A percentile compares a stretch with the other conserved stretches of the same genome.
phyloP scores from a whole-genome alignment of 495 filamentous ascomycete genomes.

The Corynascus novoguineensis region DNA sequence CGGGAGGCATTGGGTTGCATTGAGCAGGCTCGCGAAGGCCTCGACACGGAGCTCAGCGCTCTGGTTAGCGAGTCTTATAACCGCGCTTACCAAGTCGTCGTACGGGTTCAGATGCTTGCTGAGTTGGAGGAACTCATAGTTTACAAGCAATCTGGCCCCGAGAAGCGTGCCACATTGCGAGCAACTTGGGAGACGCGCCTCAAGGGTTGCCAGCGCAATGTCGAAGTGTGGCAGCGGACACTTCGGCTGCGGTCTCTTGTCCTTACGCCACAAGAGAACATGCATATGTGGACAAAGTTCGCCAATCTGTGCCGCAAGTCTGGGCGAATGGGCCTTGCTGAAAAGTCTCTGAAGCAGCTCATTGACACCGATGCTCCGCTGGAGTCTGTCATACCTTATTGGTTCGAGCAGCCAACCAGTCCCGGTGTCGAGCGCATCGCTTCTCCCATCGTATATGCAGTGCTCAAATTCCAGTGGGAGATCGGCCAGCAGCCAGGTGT shows the following conservation, averaged over 20 bases:
- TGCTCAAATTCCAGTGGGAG: slow-evolving; percentile 94
- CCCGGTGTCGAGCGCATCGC: slow-evolving; percentile 43
- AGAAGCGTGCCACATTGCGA: slow-evolving; percentile 86
- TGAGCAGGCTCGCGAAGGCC: slow-evolving; percentile 81
- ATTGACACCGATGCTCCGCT: slow-evolving; percentile 58
- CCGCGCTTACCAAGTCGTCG: slow-evolving; percentile 89
- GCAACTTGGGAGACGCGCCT: slow-evolving; percentile 91
- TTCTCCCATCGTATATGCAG: slow-evolving; percentile 81
- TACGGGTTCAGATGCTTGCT: slow-evolving; percentile 96
- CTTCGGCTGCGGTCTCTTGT: slow-evolving; percentile 91
- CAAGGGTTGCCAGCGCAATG: slow-evolving; percentile 92
- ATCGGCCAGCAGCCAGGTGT: slow-evolving; percentile 48
- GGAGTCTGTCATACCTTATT: slow-evolving; percentile 50
- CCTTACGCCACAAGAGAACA: slow-evolving; percentile 82
- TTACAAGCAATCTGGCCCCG: slow-evolving; percentile 87
- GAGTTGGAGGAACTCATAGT: slow-evolving; percentile 96
- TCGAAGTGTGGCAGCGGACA: slow-evolving; percentile 98
- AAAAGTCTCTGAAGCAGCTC: slow-evolving; percentile 81
- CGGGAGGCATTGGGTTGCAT: slow-evolving; percentile 79
- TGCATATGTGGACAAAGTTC: slow-evolving; percentile 99
- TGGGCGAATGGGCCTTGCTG: slow-evolving; percentile 87
- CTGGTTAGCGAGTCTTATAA: slow-evolving; percentile 95
- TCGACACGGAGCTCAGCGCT: slow-evolving; percentile 92
- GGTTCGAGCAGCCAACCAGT: slow-evolving; percentile 46
- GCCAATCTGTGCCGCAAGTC: slow-evolving; percentile 96